A percentile compares a stretch with the other conserved stretches of the same genome.
Conservation (phyloP, 164 flowering plant genomes). For the Chloranthus sessilifolius region DNA sequence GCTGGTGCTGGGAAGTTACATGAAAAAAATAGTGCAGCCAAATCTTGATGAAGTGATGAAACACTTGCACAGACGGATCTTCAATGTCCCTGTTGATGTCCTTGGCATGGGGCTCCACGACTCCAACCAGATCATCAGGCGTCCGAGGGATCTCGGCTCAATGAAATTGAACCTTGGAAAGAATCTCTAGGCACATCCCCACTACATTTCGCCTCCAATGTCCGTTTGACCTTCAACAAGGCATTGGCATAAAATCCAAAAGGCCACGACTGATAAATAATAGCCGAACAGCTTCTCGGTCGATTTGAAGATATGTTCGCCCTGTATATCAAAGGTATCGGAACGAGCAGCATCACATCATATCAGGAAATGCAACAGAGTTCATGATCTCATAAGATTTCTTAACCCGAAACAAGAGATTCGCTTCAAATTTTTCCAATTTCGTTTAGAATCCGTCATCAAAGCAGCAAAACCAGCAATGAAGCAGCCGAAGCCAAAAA, state of each 20-base stretch:
- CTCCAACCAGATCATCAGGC: conserved; percentile 19
- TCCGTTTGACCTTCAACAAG: conserved; percentile 25
- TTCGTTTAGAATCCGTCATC: no score
- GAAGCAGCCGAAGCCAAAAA: no score
- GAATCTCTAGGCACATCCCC: conserved; percentile 12
- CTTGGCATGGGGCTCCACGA: conserved; percentile 21
- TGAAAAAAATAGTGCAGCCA: no score
- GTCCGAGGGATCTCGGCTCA: conserved; percentile 34
- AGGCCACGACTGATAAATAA: conserved; percentile 15
- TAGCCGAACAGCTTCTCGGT: conserved; percentile 13
- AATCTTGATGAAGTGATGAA: conserved; percentile 27
- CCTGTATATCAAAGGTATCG: not conserved
- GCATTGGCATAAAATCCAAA: conserved; percentile 28
- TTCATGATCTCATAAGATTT: not conserved
- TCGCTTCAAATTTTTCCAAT: not conserved
- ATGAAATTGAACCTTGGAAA: conserved; percentile 18
- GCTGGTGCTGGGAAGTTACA: no score
- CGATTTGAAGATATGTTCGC: conserved; percentile 1
- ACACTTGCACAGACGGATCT: conserved; percentile 21
- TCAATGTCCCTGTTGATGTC: conserved; percentile 28
- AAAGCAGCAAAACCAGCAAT: no score
- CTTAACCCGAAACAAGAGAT: not conserved
- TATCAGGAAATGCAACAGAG: not conserved
- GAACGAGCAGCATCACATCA: not conserved
- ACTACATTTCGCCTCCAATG: conserved; percentile 27